Base-by-base conservation (phyloP, 2,329 filamentous ascomycete genomes). In the Exophiala spinifera region DNA sequence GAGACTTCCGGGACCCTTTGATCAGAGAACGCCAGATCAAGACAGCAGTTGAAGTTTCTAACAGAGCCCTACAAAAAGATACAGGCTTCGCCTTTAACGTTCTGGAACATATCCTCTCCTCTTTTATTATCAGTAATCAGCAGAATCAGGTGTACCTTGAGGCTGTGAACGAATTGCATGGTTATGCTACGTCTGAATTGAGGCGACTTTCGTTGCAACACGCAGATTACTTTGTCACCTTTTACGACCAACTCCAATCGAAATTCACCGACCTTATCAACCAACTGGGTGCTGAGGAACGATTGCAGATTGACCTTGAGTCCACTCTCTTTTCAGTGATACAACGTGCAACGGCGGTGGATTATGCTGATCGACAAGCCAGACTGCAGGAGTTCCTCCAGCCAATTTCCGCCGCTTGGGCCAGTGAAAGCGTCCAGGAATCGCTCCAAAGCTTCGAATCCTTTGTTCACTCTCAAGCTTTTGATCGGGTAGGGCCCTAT, bases 291-390 rank as follows among this genome's bases (percentile, higher is more conserved):
- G 74, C 88, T 25, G 92, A 96, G 65, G 87, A 92, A 64, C 90
- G 91, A 66, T 83, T 91, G 28, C 84, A 89, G 53, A 86, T 94
- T 66, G 89, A 91, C 1, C 91, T 95, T 65, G 88, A 85, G 63
- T 92, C 91, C 8, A 92, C 97, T 60, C 78, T 97, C 1, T 95
- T 99, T 69, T 94, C 95, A 55, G 94, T 99, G 59, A 86, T 94
- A 82, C 92, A 97, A 70, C 89, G 94, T 56, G 85, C 90, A 33
- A 85, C 80, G 19, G 85, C 84, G 40, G 79, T 97, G 31, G 86
- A 95, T 61, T 79, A 81, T 15, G 77, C 78, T n/a, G 73, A 83
- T 33, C 88, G 91, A 55, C 78, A 91, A 49, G 77, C 83, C 52
- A 86, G 89, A 55, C 76, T 99, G 25, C 76, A 83, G 51, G 79